A percentile compares a stretch with the other conserved stretches of the same genome.
phyloP scores from a whole-genome alignment of 805 yeast species.

The Candida adriatica region DNA sequence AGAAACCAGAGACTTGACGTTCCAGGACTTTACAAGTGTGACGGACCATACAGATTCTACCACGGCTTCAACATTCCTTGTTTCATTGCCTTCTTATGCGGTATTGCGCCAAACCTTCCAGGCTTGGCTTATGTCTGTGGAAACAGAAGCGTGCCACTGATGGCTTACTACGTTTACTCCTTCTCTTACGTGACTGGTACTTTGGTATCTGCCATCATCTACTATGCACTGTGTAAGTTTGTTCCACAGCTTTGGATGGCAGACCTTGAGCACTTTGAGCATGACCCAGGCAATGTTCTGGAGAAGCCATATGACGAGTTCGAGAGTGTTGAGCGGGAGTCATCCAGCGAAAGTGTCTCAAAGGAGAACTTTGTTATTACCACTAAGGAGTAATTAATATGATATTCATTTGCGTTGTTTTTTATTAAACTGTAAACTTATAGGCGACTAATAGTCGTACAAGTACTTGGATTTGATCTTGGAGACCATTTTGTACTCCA shows the following conservation, averaged over 20 bases:
- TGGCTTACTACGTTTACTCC: constrained; percentile 61
- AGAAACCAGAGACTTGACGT: constrained; percentile 61
- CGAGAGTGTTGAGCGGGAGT: constrained; percentile 13
- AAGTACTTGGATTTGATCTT: no score
- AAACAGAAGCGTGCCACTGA: constrained; percentile 56
- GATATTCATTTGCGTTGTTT: background rate
- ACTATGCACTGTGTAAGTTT: constrained; percentile 38
- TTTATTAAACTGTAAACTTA: no score
- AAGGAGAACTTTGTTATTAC: constrained; percentile 3
- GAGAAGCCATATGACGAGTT: constrained; percentile 10
- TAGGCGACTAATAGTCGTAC: no score
- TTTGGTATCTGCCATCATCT: constrained; percentile 39
- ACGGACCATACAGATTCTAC: constrained; percentile 45
- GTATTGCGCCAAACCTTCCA: constrained; percentile 33
- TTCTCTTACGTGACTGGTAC: constrained; percentile 52
- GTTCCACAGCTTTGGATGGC: constrained; percentile 33
- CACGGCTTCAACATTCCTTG: constrained; percentile 79
- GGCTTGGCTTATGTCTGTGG: constrained; percentile 47
- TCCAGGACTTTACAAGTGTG: constrained; percentile 50
- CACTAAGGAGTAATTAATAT: constrained; percentile 4
- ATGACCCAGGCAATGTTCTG: constrained; percentile 18
- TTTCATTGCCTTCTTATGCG: constrained; percentile 48
- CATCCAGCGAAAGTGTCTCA: no score
- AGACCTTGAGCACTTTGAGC: constrained; percentile 14
- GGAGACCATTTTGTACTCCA: background rate